Base-by-base conservation (phyloP, 2,329 filamentous ascomycete species). In the Aspergillus felis region DNA sequence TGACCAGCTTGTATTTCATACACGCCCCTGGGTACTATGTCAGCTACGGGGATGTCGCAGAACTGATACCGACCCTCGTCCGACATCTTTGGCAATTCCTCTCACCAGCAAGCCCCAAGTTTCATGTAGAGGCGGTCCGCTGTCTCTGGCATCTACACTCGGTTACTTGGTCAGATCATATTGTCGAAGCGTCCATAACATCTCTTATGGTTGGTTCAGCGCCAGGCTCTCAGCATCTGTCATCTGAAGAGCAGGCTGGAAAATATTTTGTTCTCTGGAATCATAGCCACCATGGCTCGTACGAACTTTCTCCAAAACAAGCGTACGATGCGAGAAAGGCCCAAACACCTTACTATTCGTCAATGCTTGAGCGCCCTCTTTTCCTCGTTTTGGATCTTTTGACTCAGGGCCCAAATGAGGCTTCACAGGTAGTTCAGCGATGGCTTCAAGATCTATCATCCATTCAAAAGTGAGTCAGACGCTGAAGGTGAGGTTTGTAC, bases 71-170 rank as follows among this genome's bases (percentile, higher is more conserved):
- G 22, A 81, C 84, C 28, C 77, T 97, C 24, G 86, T 94, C 17
- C 79, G 80, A 1, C 83, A 87, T 56, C 82, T 93, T 0, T 99
- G 94, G 94, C 74, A 78, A 4, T 91, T 90, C 67, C 76, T 99
- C 42, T 90, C 91, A 0, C 87, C 90, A n/a, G 82, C 87, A 12
- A 87, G 88, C 61, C 92, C 92, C 0, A 96, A 96, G 69, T 95
- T 93, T 64, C 94, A 97, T 68, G 92, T 99, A 32, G 95, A 99
- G 76, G 88, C 92, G 20, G 90, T 95, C 8, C 86, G 90, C 57
- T 88, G 87, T 64, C 78, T 99, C 42, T 96, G 94, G 90, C 86
- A 91, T 63, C 78, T 99, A 53, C 92, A 97, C 25, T 83, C 86
- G 0, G 82, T 96, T 12, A 84, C 87, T 1, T 77, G 82, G 42